A percentile compares a stretch with the other conserved stretches of the same genome.
Conservation (phyloP, 2,329 filamentous ascomycete genomes). For the Diaporthe amygdali region DNA sequence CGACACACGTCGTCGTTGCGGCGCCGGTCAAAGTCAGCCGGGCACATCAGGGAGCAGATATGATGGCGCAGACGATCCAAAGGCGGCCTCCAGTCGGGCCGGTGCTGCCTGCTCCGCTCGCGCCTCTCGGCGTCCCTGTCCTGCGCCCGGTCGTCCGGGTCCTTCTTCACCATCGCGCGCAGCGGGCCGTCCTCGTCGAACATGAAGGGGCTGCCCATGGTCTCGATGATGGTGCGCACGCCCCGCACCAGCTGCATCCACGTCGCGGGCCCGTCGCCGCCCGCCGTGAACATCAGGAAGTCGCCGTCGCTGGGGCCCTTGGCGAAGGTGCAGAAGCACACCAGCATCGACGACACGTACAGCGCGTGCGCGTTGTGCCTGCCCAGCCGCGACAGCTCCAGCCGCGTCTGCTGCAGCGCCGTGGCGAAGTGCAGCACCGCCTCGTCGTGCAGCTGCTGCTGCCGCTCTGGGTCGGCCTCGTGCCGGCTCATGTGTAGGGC, state of each 20-base stretch:
- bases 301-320: conserved; percentile 15
- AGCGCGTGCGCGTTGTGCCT: conserved; percentile 29
- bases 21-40: neutral
- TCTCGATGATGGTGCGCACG: conserved; percentile 27
- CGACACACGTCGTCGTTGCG: neutral
- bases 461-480: conserved; percentile 2
- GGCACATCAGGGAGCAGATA: neutral
- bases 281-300: conserved; percentile 23
- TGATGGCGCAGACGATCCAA: neutral
- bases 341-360: conserved; percentile 30
- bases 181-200: neutral
- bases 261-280: conserved; percentile 13
- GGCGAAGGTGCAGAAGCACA: conserved; percentile 24
- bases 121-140: neutral
- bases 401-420: neutral
- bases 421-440: conserved; percentile 6
- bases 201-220: conserved; percentile 18
- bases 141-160: too few relatives aligned
- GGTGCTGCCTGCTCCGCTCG: neutral
- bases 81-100: neutral
- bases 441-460: neutral
- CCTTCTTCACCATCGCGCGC: neutral
- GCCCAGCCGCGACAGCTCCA: conserved; percentile 27
- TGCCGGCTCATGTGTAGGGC: conserved; percentile 28
- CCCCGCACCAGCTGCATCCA: conserved; percentile 27